Evolutionary conservation across 2,329 filamentous ascomycete genomes (phyloP).

Genomic region (Colletotrichum destructivum): DNA sequence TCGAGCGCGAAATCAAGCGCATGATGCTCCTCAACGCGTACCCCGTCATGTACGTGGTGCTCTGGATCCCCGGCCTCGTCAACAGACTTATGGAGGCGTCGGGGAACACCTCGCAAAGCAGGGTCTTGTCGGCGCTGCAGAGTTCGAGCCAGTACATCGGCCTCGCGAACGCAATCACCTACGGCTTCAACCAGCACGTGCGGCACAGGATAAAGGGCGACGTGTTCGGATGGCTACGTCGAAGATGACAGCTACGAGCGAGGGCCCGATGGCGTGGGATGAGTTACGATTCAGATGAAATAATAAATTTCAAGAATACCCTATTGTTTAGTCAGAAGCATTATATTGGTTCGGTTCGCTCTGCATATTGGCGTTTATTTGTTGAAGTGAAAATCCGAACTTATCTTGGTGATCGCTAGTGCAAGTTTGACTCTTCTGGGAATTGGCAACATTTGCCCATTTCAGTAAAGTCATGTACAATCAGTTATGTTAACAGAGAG

Average conservation of each 20-base stretch:
- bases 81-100: constrained; percentile 52
- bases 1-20: constrained; percentile 48
- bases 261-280: constrained; percentile 3
- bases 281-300: constrained; percentile 35
- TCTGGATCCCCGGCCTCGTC: constrained; percentile 56
- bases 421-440: too few relatives aligned
- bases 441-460: too few relatives aligned
- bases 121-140: constrained; percentile 50
- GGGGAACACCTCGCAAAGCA: constrained; percentile 40
- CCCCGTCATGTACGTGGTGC: constrained; percentile 54
- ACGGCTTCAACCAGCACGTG: constrained; percentile 55
- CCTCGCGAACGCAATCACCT: constrained; percentile 56
- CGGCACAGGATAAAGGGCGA: constrained; percentile 40
- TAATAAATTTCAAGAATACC: constrained; percentile 39
- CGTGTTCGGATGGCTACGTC: constrained; percentile 28
- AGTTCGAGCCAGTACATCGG: constrained; percentile 55
- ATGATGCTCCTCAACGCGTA: constrained; percentile 57
- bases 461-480: too few relatives aligned
- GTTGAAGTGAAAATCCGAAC: too few relatives aligned
- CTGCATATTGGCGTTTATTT: background rate
- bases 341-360: background rate
- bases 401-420: too few relatives aligned
- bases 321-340: constrained; percentile 24
- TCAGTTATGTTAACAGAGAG: too few relatives aligned
- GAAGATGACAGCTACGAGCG: background rate